Base-by-base conservation (phyloP, 2,329 filamentous ascomycete species). In the Xylaria polymorpha region DNA sequence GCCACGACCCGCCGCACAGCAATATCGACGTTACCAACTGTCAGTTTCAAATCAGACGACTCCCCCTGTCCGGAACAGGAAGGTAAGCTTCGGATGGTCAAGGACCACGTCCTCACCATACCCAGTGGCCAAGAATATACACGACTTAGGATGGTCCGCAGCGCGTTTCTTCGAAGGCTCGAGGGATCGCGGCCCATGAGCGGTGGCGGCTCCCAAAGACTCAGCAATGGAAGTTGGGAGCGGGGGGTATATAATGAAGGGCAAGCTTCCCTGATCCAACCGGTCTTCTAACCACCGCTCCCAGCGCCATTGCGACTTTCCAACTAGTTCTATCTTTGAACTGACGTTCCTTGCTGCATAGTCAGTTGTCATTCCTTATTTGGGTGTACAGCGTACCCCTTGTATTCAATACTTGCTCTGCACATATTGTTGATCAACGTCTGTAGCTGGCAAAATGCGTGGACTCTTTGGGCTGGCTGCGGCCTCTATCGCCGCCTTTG, bases 311-410 rank as follows among this genome's bases (percentile, higher is more conserved):
- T 59, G 51, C 60, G 64, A 65, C 41, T 64, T 66, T 66, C 67
- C 70, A 61, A 65, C 59, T 43, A 64, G 74, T 76, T 76, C 73
- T 73, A 35, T 56, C 68, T 74, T 72, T 65, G 76, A 76, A 74
- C 73, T 72, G 69, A 66, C 75, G 73, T 63, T 77, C 68, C 64
- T 75, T 71, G 67, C 70, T 71, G 70, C 51, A 64, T 68, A 71
- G 66, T 63, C 62, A 74, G 72, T 71, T 68, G 73, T 75, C 74
- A 73, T 72, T 77, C 74, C n/a, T 73, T 72, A 22, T 29, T 18
- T 22, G 53, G 60, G 66, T 58, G 69, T 67, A 75, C 70, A 67
- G 71, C 37, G 69, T 70, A 75, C 69, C 70, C 72, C 61, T 61
- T 73, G 67, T 66, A 53, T 61, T 65, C 44, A 37, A 71, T 61